Conservation (phyloP, 768 basidiomycete genomes). For the Collybia sordida region DNA sequence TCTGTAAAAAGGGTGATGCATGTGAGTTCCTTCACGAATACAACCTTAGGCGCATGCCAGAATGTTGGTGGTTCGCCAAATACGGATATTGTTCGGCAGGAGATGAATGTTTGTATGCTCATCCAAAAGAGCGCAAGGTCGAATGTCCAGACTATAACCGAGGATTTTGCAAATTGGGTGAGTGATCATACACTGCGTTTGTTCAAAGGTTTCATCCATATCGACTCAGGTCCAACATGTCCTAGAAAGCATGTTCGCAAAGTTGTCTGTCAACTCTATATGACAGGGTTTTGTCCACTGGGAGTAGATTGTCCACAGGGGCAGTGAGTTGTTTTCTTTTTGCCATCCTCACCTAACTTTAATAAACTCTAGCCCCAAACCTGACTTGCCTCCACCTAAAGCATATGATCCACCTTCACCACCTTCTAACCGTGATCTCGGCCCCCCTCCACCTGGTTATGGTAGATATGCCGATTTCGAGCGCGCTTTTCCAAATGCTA, state of each 20-base stretch:
- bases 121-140: slow-evolving; percentile 86
- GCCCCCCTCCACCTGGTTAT: slow-evolving; percentile 91
- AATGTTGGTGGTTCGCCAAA: slow-evolving; percentile 99
- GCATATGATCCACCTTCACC: slow-evolving; percentile 64
- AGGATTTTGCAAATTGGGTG: slow-evolving; percentile 94
- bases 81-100: slow-evolving; percentile 97
- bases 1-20: slow-evolving; percentile 97
- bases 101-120: slow-evolving; percentile 95
- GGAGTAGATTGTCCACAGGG: slow-evolving; percentile 86
- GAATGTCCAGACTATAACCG: slow-evolving; percentile 96
- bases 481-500: slow-evolving; percentile 42
- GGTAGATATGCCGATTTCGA: slow-evolving; percentile 82
- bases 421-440: slow-evolving; percentile 74
- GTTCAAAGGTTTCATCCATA: slow-evolving; percentile 4
- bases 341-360: slow-evolving; percentile 11
- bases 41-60: slow-evolving; percentile 96
- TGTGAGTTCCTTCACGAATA: slow-evolving; percentile 99
- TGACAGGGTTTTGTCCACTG: slow-evolving; percentile 91
- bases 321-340: slow-evolving; percentile 61
- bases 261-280: slow-evolving; percentile 86
- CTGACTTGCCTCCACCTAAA: slow-evolving; percentile 22
- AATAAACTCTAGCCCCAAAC: slow-evolving; percentile 62
- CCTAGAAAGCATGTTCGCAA: slow-evolving; percentile 91
- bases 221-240: slow-evolving; percentile 70
- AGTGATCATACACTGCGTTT: slow-evolving; percentile 20